Evolutionary conservation across 2,329 filamentous ascomycete genomes (phyloP).

Genomic region (Aplosporella prunicola): DNA sequence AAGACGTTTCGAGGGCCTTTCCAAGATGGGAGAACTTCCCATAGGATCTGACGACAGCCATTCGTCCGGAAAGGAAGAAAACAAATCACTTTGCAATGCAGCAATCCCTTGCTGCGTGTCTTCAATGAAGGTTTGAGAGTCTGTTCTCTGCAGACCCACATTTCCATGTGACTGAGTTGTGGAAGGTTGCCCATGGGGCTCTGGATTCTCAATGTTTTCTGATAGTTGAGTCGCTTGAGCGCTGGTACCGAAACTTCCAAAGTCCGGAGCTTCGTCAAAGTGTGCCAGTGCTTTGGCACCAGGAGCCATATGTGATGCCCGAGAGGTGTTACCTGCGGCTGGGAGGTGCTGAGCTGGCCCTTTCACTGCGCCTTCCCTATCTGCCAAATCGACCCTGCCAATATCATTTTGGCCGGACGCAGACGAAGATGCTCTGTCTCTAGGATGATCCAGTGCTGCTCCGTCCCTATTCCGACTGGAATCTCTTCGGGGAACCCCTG

Average conservation of each 20-base stretch:
- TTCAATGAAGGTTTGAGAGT: slow-evolving; percentile 25
- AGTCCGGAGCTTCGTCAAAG: slow-evolving; percentile 6
- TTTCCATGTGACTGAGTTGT: too few species aligned
- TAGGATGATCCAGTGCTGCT: too few species aligned
- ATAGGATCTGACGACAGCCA: slow-evolving; percentile 9
- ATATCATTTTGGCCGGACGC: too few species aligned
- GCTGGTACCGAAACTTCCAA: slow-evolving; percentile 8
- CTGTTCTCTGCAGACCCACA: slow-evolving; percentile 17
- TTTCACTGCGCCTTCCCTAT: slow-evolving; percentile 10
- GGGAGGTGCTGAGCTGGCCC: neutral
- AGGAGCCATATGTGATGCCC: neutral
- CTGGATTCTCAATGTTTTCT: slow-evolving; percentile 20
- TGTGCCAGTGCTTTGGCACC: neutral
- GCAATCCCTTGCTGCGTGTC: slow-evolving; percentile 35
- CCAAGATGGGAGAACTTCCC: too few species aligned
- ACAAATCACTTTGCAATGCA: slow-evolving; percentile 34
- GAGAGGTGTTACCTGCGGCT: too few species aligned
- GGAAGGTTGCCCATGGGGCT: too few species aligned
- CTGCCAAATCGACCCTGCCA: too few species aligned
- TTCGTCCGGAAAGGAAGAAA: slow-evolving; percentile 14
- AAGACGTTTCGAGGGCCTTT: neutral
- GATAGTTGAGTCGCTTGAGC: slow-evolving; percentile 14
- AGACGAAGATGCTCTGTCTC: too few species aligned
- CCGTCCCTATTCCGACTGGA: too few species aligned
- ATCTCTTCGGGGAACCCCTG: too few species aligned